A percentile compares a stretch with the other conserved stretches of the same genome.
Conservation (phyloP, 2,329 filamentous ascomycete species). For the Zymoseptoria tritici region DNA sequence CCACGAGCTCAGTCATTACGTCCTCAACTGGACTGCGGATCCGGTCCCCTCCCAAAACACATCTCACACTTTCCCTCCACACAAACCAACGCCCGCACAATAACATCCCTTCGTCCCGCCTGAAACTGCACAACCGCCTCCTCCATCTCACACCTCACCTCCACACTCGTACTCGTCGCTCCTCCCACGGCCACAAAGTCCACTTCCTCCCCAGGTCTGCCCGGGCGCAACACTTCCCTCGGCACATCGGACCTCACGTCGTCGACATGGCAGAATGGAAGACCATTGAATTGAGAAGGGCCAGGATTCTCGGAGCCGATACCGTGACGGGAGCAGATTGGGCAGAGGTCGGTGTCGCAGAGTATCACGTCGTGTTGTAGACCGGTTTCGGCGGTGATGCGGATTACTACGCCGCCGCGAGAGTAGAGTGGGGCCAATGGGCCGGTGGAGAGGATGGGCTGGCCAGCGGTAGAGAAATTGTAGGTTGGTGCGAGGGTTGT, state of each 20-base stretch:
- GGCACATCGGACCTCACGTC: neutral
- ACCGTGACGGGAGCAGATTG: neutral
- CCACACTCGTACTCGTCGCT: neutral
- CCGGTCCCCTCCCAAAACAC: neutral
- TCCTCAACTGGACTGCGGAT: neutral
- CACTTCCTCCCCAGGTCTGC: conserved; percentile 1
- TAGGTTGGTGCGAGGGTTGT: neutral
- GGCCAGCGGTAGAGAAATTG: neutral
- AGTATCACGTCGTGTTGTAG: neutral
- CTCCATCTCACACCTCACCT: conserved; percentile 8
- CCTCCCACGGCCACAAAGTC: neutral
- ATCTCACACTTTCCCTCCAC: neutral
- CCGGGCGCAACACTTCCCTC: neutral
- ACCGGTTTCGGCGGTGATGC: neutral
- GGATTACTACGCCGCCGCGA: neutral
- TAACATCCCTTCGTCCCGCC: neutral
- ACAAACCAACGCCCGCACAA: neutral
- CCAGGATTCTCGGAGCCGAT: neutral
- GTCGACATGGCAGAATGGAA: neutral
- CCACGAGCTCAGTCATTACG: neutral
- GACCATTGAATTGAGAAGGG: neutral
- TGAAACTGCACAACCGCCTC: neutral
- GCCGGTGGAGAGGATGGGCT: neutral
- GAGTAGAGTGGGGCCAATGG: neutral
- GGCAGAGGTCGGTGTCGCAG: neutral